A percentile compares a stretch with the other conserved stretches of the same genome.
phyloP scores from a whole-genome alignment of 2,329 filamentous ascomycete genomes.

The Aurifilum marmelostoma region DNA sequence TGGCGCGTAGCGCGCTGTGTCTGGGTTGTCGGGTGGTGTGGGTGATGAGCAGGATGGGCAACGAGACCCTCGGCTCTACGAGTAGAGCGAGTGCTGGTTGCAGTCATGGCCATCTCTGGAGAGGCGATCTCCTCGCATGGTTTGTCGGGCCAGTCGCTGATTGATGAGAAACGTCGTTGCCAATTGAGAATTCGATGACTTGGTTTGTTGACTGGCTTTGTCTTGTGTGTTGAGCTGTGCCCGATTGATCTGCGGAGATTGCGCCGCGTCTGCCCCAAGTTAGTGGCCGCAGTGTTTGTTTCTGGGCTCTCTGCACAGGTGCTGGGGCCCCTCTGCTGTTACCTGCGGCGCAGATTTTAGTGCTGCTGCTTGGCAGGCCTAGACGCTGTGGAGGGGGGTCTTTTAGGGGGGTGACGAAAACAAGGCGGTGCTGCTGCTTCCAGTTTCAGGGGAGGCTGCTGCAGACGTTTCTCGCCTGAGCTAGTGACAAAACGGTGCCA shows the following conservation, averaged over 20 bases:
- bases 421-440: not conserved
- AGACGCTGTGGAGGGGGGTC: not conserved
- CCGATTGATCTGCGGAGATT: constrained; percentile 7
- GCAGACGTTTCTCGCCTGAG: not conserved
- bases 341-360: constrained; percentile 1
- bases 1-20: constrained; percentile 27
- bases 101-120: constrained; percentile 31
- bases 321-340: not conserved
- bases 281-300: not conserved
- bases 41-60: constrained; percentile 27
- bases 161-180: constrained; percentile 20
- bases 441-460: not conserved
- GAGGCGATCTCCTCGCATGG: constrained; percentile 27
- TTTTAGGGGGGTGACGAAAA: not conserved
- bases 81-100: constrained; percentile 32
- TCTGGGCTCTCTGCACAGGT: not conserved
- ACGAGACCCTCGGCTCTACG: constrained; percentile 30
- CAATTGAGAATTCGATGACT: constrained; percentile 27
- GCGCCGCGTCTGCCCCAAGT: constrained; percentile 4
- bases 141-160: constrained; percentile 14
- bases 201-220: constrained; percentile 4
- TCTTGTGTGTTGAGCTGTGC: not conserved
- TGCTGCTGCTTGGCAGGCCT: not conserved
- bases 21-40: constrained; percentile 17
- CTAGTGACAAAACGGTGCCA: not conserved